A percentile compares a stretch with the other conserved stretches of the same genome.
These are phyloP conservation scores for Gaeumannomyces sp. DNA, from an alignment of 2,329 filamentous ascomycete species.

Conservation along the genomic window DNA sequence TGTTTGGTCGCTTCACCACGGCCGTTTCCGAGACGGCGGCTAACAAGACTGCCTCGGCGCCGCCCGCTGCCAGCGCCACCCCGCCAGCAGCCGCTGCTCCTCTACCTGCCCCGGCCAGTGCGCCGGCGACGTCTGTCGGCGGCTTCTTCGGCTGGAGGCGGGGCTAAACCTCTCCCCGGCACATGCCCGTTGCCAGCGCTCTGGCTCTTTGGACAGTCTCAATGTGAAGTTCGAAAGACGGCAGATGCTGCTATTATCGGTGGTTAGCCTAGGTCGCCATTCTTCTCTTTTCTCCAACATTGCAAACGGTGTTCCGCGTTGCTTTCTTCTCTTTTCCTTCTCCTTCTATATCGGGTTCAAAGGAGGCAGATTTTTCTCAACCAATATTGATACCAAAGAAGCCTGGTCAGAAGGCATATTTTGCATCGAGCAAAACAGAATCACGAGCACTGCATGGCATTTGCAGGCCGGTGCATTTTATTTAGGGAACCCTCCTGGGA, in stretches of 20 bases:
- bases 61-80: constrained; percentile 15
- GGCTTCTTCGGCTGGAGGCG: constrained; percentile 53
- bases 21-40: constrained; percentile 12
- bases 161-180: constrained; percentile 19
- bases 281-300: background rate
- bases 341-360: background rate
- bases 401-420: constrained; percentile 2
- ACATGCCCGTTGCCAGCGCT: background rate
- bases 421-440: constrained; percentile 11
- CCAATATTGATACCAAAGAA: constrained; percentile 3
- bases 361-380: constrained; percentile 5
- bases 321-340: constrained; percentile 10
- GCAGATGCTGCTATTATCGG: background rate
- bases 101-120: background rate
- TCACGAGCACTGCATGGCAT: constrained; percentile 8
- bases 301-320: background rate
- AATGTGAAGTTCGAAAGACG: background rate
- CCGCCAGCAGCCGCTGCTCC: constrained; percentile 11
- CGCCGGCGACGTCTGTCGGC: constrained; percentile 24
- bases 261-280: background rate
- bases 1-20: constrained; percentile 45
- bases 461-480: constrained; percentile 3
- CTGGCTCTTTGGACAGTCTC: background rate
- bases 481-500: background rate
- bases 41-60: constrained; percentile 13